Evolutionary conservation across 148 eudicot species (phyloP).

Genomic region (Nepenthes mirabilis): DNA sequence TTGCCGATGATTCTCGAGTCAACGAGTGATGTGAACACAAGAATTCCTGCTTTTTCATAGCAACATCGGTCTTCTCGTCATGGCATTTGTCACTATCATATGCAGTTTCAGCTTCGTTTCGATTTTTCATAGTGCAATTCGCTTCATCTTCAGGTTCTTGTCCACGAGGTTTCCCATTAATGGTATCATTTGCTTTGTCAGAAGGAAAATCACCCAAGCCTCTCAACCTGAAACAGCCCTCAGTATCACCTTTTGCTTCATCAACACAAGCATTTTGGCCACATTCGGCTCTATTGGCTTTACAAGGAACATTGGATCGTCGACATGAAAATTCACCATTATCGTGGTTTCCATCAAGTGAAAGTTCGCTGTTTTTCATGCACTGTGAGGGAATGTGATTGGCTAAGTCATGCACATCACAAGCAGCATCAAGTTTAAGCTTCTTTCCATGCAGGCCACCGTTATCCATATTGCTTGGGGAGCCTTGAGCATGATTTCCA

Average conservation of each 20-base stretch:
- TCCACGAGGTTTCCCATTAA: conserved; percentile 1
- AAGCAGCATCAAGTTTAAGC: conserved; percentile 20
- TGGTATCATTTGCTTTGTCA: conserved; percentile 4
- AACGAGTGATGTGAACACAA: conserved; percentile 30
- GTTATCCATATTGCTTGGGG: too few relatives aligned
- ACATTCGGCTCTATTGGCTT: conserved; percentile 3
- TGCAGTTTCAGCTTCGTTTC: conserved; percentile 9
- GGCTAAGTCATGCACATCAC: conserved; percentile 5
- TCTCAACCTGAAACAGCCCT: not conserved
- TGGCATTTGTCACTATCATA: conserved; percentile 17
- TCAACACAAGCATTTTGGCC: conserved; percentile 1
- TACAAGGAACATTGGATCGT: not conserved
- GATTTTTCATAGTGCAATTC: conserved; percentile 1
- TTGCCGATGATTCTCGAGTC: conserved; percentile 29
- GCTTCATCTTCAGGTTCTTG: conserved; percentile 3
- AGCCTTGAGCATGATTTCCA: too few relatives aligned
- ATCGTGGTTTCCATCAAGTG: not conserved
- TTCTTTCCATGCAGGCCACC: conserved; percentile 18
- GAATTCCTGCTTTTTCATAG: conserved; percentile 21
- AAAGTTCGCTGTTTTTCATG: too few relatives aligned
- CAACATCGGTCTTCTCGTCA: conserved; percentile 21
- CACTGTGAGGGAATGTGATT: not conserved
- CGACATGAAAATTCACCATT: not conserved
- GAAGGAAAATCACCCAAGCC: not conserved
- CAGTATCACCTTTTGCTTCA: conserved; percentile 4